Base-by-base conservation (phyloP, 169 alveolate species). In the Babesia caballi region DNA sequence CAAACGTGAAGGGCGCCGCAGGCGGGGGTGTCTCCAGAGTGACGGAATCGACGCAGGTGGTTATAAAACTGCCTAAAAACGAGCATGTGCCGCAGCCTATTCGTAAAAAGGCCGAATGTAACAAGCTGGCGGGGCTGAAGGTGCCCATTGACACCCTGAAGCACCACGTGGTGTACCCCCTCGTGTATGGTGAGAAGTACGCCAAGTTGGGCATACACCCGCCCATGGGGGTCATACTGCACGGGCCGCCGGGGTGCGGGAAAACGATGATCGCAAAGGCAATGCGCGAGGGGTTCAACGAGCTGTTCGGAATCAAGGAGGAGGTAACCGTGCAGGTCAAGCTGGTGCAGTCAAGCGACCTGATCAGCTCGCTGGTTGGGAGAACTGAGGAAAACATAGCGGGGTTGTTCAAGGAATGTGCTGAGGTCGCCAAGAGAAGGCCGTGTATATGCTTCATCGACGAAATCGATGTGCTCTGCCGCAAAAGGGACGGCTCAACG, bases 201-300 rank as follows among this genome's bases (percentile, higher is more conserved):
- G 44, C 70, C 54, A 59, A 85, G 57, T 76, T 96, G 51, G 95
- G 94, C 25, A 85, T 97, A 35, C 73, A 75, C 30, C 97, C 99
- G 9, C 99, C 99, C 21, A 86, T 94, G 32, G 99, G 99, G 3
- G 93, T 98, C 53, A 88, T 98, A 54, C 91, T 98, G 40, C 96
- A 97, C 89, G 99, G 99, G 2, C 99, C 99, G 15, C 99, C 99
- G 3, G 99, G 88, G 6, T 71, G 82, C 30, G 88, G 88, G 3
- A 81, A 81, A 57, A 70, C 88, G 8, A 27, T 65, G 53, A 41
- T 81, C 41, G 88, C 88, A 5, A 70, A 59, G 54, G 49, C 66
- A 12, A 81, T 71, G 49, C 33, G 38, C 15, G 44, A 70, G 21
- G 35, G 51, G 21, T 70, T 44, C 63, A 28, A 21, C 7, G 33